Evolutionary conservation across 768 basidiomycete species (phyloP).

Genomic region (Mycena latifolia): DNA sequence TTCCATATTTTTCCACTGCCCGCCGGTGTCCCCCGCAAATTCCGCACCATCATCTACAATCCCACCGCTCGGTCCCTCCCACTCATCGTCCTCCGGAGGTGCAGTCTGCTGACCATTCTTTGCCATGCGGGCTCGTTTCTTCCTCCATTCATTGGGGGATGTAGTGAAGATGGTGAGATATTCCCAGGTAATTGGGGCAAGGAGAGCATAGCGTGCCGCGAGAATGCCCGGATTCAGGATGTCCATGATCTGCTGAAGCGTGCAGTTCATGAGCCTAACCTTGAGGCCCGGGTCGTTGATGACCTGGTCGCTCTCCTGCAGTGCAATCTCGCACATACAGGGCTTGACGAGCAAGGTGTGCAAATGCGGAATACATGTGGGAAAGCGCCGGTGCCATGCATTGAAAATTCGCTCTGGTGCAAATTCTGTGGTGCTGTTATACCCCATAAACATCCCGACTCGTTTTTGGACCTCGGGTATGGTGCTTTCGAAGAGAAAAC

Average conservation of each 20-base stretch:
- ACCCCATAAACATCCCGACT: constrained; percentile 17
- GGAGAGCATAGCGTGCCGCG: constrained; percentile 2
- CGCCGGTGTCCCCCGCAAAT: constrained; percentile 1
- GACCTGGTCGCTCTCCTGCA: constrained; percentile 24
- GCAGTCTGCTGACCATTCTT: neutral
- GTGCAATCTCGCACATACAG: constrained; percentile 25
- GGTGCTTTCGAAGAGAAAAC: constrained; percentile 11
- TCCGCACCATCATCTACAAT: neutral
- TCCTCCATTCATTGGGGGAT: neutral
- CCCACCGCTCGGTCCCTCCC: constrained; percentile 13
- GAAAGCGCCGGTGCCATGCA: constrained; percentile 16
- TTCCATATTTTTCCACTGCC: constrained; percentile 1
- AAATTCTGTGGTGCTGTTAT: neutral
- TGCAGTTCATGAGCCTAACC: constrained; percentile 16
- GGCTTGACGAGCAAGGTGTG: constrained; percentile 6
- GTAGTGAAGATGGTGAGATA: constrained; percentile 1
- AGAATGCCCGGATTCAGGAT: constrained; percentile 13
- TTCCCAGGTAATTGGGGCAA: constrained; percentile 10
- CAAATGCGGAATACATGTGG: constrained; percentile 11
- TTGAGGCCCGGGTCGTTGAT: constrained; percentile 24
- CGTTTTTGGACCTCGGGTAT: constrained; percentile 13
- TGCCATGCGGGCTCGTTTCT: neutral
- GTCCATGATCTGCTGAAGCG: neutral
- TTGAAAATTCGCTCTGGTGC: constrained; percentile 9
- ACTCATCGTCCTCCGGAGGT: constrained; percentile 9